Percentiles rank a stretch among this genome's conserved stretches.
phyloP scores from a whole-genome alignment of 305 asterid genomes.

The Fraxinus baroniana region DNA sequence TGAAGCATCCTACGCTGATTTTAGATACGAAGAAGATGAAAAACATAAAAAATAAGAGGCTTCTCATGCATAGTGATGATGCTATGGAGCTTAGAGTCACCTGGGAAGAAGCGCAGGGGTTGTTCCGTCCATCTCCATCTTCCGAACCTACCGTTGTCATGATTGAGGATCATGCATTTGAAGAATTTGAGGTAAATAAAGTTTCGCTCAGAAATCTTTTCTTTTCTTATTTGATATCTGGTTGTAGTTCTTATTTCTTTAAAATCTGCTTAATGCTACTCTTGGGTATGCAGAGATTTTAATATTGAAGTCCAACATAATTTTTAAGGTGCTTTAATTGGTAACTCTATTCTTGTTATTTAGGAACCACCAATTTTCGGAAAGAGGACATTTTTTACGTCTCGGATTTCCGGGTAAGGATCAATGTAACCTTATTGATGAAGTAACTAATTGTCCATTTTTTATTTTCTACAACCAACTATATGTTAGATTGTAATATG shows the following conservation, averaged over 20 bases:
- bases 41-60: conserved; percentile 88
- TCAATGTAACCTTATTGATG: not conserved
- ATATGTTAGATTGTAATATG: not conserved
- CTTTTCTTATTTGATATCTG: conserved; percentile 1
- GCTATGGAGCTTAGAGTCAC: conserved; percentile 69
- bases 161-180: conserved; percentile 66
- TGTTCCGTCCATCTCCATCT: conserved; percentile 71
- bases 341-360: conserved; percentile 19
- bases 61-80: conserved; percentile 73
- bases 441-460: not conserved
- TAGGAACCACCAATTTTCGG: conserved; percentile 93
- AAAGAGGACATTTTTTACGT: conserved; percentile 66
- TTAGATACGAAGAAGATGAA: conserved; percentile 69
- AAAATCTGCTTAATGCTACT: not conserved
- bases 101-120: conserved; percentile 94
- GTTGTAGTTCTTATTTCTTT: not conserved
- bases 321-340: not conserved
- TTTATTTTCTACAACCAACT: not conserved
- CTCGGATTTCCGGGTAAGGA: conserved; percentile 71
- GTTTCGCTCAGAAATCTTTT: not conserved
- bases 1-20: conserved; percentile 31
- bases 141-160: conserved; percentile 47
- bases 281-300: not conserved
- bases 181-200: conserved; percentile 64
- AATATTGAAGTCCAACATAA: not conserved